Conservation (phyloP, 176 grass and related monocot genomes). For the Oryza glaberrima region DNA sequence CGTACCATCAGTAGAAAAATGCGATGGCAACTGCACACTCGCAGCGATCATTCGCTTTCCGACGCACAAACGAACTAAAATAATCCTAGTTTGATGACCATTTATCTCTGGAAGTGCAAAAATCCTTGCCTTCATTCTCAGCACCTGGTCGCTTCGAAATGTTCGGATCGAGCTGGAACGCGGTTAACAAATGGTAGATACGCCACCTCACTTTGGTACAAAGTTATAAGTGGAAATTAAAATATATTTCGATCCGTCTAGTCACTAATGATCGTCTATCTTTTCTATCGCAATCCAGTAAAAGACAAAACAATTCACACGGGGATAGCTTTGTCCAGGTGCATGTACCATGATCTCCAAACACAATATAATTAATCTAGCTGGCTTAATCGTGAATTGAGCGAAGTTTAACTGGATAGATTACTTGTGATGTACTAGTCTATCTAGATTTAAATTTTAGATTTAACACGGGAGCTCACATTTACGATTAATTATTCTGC, state of each 20-base stretch:
- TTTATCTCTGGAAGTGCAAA: neutral
- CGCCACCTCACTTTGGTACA: neutral
- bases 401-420: too few relatives aligned
- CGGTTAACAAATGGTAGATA: conserved; percentile 28
- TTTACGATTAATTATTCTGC: too few relatives aligned
- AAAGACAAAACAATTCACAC: neutral
- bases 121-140: conserved; percentile 24
- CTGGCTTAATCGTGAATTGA: too few relatives aligned
- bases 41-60: conserved; percentile 27
- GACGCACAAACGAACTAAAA: conserved; percentile 52
- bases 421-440: rapidly evolving
- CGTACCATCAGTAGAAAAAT: neutral
- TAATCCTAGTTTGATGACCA: conserved; percentile 19
- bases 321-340: neutral
- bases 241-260: neutral
- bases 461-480: too few relatives aligned
- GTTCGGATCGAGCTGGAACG: conserved; percentile 30
- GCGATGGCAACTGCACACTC: conserved; percentile 17
- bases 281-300: conserved; percentile 26
- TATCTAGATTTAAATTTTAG: too few relatives aligned
- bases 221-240: neutral
- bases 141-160: conserved; percentile 17
- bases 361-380: too few relatives aligned
- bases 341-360: neutral
- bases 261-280: conserved; percentile 4